Percentiles rank a stretch among this genome's conserved stretches.
phyloP scores from a whole-genome alignment of 768 basidiomycete species.

The Fomitopsis pulvina region DNA sequence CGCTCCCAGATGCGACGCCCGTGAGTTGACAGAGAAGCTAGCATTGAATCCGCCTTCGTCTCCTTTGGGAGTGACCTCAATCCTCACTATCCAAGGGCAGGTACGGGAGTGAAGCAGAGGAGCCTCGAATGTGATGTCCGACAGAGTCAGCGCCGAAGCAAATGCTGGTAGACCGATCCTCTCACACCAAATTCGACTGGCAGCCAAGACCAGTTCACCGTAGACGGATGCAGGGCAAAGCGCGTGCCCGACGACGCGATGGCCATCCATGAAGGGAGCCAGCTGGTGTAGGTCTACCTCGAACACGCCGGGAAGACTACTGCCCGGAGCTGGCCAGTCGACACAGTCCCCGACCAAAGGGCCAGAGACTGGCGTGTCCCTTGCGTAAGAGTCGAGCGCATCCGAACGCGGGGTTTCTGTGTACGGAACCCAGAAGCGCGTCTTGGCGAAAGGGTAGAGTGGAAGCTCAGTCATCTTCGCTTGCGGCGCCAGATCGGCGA shows the following conservation, averaged over 20 bases:
- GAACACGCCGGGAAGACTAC: constrained; percentile 37
- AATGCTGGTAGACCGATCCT: constrained; percentile 21
- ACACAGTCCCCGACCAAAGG: neutral
- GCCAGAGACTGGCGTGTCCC: too few species aligned
- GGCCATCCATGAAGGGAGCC: constrained; percentile 43
- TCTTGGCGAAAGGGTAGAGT: constrained; percentile 52
- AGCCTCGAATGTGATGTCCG: constrained; percentile 40
- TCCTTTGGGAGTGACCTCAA: constrained; percentile 28
- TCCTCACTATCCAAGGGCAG: constrained; percentile 28
- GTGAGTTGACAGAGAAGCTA: constrained; percentile 43
- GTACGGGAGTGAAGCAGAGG: constrained; percentile 44
- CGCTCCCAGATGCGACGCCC: constrained; percentile 17
- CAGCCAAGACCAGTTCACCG: constrained; percentile 47
- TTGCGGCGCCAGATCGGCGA: constrained; percentile 34
- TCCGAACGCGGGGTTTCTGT: constrained; percentile 20
- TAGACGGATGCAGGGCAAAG: constrained; percentile 62
- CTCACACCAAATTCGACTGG: constrained; percentile 30
- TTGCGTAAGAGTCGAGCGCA: neutral
- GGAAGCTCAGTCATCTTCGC: constrained; percentile 46
- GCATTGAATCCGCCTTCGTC: constrained; percentile 24
- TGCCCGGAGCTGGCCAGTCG: constrained; percentile 8
- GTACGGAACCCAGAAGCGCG: constrained; percentile 52
- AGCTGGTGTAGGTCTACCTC: constrained; percentile 44
- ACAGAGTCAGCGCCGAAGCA: constrained; percentile 34
- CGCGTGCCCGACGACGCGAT: constrained; percentile 42